These are phyloP conservation scores for Calocera viscosa DNA, from an alignment of 768 basidiomycete genomes.

Conservation along the genomic window DNA sequence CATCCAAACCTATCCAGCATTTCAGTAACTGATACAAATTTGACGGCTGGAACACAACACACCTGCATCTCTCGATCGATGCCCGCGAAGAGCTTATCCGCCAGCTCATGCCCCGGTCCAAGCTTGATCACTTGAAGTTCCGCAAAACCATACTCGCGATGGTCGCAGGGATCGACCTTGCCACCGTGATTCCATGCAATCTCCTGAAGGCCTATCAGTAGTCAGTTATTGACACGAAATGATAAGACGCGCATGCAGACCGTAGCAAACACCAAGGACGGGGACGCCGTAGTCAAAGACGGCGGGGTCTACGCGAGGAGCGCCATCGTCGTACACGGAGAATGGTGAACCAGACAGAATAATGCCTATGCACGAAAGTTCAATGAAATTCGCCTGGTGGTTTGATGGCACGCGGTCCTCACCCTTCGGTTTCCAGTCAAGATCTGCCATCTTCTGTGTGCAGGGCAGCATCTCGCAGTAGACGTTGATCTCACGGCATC, in stretches of 20 bases:
- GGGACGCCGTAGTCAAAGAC: constrained; percentile 83
- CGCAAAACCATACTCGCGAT: constrained; percentile 92
- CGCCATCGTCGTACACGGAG: constrained; percentile 86
- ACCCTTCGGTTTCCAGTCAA: constrained; percentile 94
- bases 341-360: constrained; percentile 97
- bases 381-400: neutral
- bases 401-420: neutral
- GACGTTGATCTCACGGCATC: constrained; percentile 94
- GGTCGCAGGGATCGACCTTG: constrained; percentile 70
- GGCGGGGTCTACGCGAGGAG: constrained; percentile 87
- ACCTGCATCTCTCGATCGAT: constrained; percentile 87
- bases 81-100: constrained; percentile 69
- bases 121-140: constrained; percentile 59
- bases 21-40: neutral
- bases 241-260: constrained; percentile 57
- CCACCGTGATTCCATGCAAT: constrained; percentile 82
- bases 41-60: constrained; percentile 17
- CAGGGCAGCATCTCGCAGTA: constrained; percentile 98
- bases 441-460: constrained; percentile 74
- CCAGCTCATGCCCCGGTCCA: constrained; percentile 37
- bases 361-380: constrained; percentile 44
- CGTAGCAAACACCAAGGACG: constrained; percentile 94
- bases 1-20: constrained; percentile 81
- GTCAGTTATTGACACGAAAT: neutral
- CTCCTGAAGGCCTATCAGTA: constrained; percentile 45